Percentiles rank a stretch among this genome's conserved stretches.
phyloP scores from a whole-genome alignment of 2,329 filamentous ascomycete species.

The Trichoderma hamatum region DNA sequence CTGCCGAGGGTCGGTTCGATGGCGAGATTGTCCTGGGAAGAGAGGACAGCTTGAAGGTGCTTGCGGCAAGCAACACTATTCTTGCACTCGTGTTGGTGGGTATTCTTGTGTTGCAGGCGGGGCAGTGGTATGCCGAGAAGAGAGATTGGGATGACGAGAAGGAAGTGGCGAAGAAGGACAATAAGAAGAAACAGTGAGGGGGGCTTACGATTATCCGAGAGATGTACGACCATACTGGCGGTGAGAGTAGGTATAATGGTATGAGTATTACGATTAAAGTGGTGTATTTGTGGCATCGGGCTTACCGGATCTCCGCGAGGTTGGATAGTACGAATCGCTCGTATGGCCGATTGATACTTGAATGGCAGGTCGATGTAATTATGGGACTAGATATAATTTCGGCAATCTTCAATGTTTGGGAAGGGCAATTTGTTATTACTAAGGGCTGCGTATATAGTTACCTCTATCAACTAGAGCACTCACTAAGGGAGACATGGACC shows the following conservation, averaged over 20 bases:
- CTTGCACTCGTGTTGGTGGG: conserved; percentile 89
- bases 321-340: conserved; percentile 14
- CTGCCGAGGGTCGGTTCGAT: conserved; percentile 48
- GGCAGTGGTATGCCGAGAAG: conserved; percentile 97
- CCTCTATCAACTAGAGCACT: not conserved
- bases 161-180: conserved; percentile 55
- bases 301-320: conserved; percentile 10
- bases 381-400: not conserved
- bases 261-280: not conserved
- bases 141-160: conserved; percentile 83
- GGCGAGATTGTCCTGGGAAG: conserved; percentile 73
- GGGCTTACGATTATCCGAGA: not conserved
- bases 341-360: conserved; percentile 12
- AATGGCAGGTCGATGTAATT: conserved; percentile 5
- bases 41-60: conserved; percentile 87
- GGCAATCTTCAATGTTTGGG: not conserved
- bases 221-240: not conserved
- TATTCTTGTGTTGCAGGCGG: conserved; percentile 88
- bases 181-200: conserved; percentile 44
- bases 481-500: not conserved
- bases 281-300: conserved; percentile 20
- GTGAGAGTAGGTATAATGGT: not conserved
- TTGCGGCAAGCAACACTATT: conserved; percentile 95
- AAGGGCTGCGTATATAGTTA: not conserved
- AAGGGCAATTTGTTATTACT: not conserved